Percentiles rank a stretch among this genome's conserved stretches.
phyloP scores from a whole-genome alignment of 2,329 filamentous ascomycete genomes.

The Akanthomyces muscarius region DNA sequence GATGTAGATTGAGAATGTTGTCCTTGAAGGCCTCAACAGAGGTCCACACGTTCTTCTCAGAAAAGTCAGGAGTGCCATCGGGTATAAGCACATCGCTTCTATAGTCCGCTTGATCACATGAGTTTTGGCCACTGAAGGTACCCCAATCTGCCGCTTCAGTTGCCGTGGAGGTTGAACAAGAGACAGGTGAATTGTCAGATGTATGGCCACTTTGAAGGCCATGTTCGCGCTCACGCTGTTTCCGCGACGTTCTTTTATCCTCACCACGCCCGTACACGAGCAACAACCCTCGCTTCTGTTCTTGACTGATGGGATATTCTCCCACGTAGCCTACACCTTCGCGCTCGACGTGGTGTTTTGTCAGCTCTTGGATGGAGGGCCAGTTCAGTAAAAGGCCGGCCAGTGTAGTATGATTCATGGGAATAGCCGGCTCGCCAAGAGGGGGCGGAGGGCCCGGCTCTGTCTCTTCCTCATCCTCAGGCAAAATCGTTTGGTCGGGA shows the following conservation, averaged over 20 bases:
- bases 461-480: slow-evolving; percentile 47
- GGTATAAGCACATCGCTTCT: slow-evolving; percentile 34
- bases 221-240: slow-evolving; percentile 35
- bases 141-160: slow-evolving; percentile 57
- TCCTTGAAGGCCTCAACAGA: slow-evolving; percentile 57
- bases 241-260: slow-evolving; percentile 57
- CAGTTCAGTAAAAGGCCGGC: slow-evolving; percentile 76
- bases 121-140: slow-evolving; percentile 49
- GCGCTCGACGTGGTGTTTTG: slow-evolving; percentile 45
- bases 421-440: slow-evolving; percentile 65
- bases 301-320: slow-evolving; percentile 72
- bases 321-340: slow-evolving; percentile 54
- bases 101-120: slow-evolving; percentile 39
- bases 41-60: slow-evolving; percentile 44
- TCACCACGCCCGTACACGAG: slow-evolving; percentile 77
- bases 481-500: slow-evolving; percentile 3
- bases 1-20: slow-evolving; percentile 63
- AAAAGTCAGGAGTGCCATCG: slow-evolving; percentile 54
- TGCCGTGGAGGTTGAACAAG: slow-evolving; percentile 50
- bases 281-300: slow-evolving; percentile 69
- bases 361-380: slow-evolving; percentile 63
- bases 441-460: slow-evolving; percentile 49
- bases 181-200: slow-evolving; percentile 48
- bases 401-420: slow-evolving; percentile 84
- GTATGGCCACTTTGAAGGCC: slow-evolving; percentile 39